Evolutionary conservation across 352 stramenopile species (phyloP).

Genomic region (Pythium rishiriense): DNA sequence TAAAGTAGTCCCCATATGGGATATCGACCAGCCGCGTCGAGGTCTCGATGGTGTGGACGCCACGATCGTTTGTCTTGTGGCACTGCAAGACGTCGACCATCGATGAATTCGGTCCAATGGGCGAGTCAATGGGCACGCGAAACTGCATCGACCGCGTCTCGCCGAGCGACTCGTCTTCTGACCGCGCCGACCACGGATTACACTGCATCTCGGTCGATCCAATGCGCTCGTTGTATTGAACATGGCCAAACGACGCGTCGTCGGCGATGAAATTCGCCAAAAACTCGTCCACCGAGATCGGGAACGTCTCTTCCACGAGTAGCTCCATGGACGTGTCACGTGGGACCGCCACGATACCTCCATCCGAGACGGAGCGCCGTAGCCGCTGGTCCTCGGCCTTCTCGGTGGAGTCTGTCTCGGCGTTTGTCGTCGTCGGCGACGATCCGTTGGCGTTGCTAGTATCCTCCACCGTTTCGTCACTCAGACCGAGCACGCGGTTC

Average conservation of each 20-base stretch:
- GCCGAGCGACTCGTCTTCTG: conserved; percentile 41
- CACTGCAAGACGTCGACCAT: conserved; percentile 80
- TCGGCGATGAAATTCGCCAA: conserved; percentile 71
- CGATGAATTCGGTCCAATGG: conserved; percentile 81
- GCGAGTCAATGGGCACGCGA: conserved; percentile 71
- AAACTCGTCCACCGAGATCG: conserved; percentile 66
- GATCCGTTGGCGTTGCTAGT: not conserved
- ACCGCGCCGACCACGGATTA: conserved; percentile 58
- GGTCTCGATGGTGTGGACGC: conserved; percentile 60
- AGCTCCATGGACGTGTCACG: conserved; percentile 79
- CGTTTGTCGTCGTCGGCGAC: conserved; percentile 9
- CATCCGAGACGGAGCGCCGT: conserved; percentile 54
- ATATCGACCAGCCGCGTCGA: conserved; percentile 83
- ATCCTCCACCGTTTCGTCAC: conserved; percentile 4
- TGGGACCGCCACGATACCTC: conserved; percentile 44
- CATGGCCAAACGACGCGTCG: conserved; percentile 65
- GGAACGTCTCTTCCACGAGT: conserved; percentile 61
- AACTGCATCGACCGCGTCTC: conserved; percentile 75
- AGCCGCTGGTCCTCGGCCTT: conserved; percentile 8
- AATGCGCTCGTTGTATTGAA: conserved; percentile 56
- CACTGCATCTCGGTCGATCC: conserved; percentile 76
- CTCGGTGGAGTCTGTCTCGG: not conserved
- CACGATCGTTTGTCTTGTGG: conserved; percentile 43
- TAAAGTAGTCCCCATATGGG: conserved; percentile 88
- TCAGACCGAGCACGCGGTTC: conserved; percentile 40